phyloP scores from a whole-genome alignment of 495 filamentous ascomycete genomes.

The Aspergillus mulundensis region DNA sequence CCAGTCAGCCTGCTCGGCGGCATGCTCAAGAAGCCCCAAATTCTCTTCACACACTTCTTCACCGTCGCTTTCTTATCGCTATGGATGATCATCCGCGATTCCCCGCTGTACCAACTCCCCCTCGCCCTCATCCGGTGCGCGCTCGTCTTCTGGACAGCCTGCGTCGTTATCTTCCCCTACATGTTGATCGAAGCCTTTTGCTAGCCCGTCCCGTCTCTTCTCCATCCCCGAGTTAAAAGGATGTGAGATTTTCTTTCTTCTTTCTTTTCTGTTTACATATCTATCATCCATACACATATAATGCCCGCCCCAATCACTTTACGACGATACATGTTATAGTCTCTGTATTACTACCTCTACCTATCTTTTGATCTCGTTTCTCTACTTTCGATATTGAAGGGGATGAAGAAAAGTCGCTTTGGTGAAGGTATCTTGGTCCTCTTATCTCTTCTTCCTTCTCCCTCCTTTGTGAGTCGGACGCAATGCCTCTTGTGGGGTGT shows the following conservation, averaged over 20 bases:
- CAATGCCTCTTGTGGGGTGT: too few species aligned
- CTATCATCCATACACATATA: not conserved
- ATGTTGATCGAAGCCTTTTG: conserved; percentile 47
- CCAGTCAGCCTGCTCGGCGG: conserved; percentile 83
- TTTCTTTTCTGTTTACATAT: not conserved
- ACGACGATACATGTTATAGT: conserved; percentile 3
- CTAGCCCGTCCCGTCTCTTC: conserved; percentile 1
- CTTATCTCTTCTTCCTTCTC: too few species aligned
- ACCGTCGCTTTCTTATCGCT: conserved; percentile 85
- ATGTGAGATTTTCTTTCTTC: not conserved
- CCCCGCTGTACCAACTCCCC: conserved; percentile 57
- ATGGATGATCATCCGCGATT: conserved; percentile 63
- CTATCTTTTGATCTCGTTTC: not conserved
- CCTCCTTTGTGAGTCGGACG: too few species aligned
- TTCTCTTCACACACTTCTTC: conserved; percentile 92
- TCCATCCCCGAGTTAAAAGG: not conserved
- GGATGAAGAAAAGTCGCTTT: not conserved
- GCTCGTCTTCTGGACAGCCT: conserved; percentile 79
- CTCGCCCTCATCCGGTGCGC: conserved; percentile 56
- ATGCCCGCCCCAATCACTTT: not conserved
- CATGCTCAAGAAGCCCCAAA: conserved; percentile 69
- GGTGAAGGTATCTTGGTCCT: not conserved
- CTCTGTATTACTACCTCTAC: not conserved
- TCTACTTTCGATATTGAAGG: not conserved
- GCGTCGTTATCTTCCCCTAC: conserved; percentile 83